Evolutionary conservation across 108 stramenopile species (phyloP).

Genomic region (Pseudonitzschia multiseries): DNA sequence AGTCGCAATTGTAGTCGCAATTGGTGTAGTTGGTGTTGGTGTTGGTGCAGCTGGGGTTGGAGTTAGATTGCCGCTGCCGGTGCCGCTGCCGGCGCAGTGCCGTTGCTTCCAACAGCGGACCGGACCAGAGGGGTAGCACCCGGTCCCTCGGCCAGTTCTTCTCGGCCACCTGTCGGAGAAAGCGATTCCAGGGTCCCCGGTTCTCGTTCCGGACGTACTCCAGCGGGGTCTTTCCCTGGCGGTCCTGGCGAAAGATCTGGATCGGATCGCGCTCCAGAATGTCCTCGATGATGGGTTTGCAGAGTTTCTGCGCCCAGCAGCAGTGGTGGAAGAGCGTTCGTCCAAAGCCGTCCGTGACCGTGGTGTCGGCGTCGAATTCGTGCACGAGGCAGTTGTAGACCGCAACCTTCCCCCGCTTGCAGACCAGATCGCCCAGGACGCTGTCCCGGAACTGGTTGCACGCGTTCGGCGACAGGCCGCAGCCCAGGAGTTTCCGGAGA

Average conservation of each 20-base stretch:
- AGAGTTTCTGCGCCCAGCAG: constrained; percentile 46
- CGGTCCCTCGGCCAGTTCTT: constrained; percentile 51
- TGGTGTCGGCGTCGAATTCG: constrained; percentile 53
- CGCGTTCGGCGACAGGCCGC: constrained; percentile 78
- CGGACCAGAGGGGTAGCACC: constrained; percentile 2
- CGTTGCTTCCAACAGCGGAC: no score
- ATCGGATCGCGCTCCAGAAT: constrained; percentile 55
- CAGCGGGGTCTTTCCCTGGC: constrained; percentile 71
- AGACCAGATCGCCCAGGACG: constrained; percentile 69
- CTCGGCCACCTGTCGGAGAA: constrained; percentile 53
- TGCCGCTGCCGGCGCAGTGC: no score
- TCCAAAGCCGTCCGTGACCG: constrained; percentile 59
- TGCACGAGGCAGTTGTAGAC: constrained; percentile 53
- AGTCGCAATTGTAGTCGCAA: no score
- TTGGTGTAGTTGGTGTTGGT: no score
- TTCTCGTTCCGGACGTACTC: constrained; percentile 70
- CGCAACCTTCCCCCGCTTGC: constrained; percentile 59
- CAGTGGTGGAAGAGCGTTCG: constrained; percentile 55
- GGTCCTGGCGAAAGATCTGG: constrained; percentile 71
- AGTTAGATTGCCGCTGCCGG: no score
- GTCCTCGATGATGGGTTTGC: constrained; percentile 28
- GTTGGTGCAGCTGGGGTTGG: no score
- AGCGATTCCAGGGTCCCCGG: constrained; percentile 68
- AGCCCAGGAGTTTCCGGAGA: constrained; percentile 50
- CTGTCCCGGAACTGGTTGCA: constrained; percentile 90